Conservation (phyloP, 73 alveolate species). For the Paramecium caudatum region DNA sequence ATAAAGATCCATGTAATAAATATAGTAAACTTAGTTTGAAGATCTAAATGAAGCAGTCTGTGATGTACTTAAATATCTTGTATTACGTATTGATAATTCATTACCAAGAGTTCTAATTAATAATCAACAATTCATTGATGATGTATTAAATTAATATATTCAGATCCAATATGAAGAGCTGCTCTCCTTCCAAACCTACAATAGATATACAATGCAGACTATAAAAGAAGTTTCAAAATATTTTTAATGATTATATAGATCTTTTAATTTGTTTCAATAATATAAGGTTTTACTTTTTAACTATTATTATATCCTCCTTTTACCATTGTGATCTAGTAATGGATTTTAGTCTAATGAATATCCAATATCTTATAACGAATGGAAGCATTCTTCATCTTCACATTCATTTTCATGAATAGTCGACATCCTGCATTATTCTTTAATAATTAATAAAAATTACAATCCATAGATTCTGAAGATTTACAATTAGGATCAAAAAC, state of each 20-base stretch:
- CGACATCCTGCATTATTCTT: slow-evolving; percentile 1
- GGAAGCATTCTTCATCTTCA: slow-evolving; percentile 44
- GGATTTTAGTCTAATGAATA: not conserved
- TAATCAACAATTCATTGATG: not conserved
- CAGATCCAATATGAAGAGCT: slow-evolving; percentile 17
- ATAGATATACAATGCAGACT: not conserved
- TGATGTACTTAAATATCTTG: not conserved
- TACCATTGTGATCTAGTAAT: not conserved
- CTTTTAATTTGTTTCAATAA: slow-evolving; percentile 48
- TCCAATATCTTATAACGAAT: not conserved
- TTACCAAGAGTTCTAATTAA: not conserved
- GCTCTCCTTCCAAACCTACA: not conserved
- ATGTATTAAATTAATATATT: not conserved
- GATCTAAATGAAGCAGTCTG: not conserved
- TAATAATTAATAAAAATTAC: not conserved
- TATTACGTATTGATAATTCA: not conserved
- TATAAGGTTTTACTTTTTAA: slow-evolving; percentile 38
- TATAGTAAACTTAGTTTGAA: not conserved
- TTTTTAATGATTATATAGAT: not conserved
- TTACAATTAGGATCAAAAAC: not conserved
- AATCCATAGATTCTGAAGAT: not conserved
- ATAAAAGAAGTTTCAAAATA: not conserved
- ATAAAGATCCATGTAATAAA: not conserved
- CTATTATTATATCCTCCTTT: not conserved
- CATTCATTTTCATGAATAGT: slow-evolving; percentile 19